phyloP scores from a whole-genome alignment of 306 rosid genomes.

The Dryas drummondii region DNA sequence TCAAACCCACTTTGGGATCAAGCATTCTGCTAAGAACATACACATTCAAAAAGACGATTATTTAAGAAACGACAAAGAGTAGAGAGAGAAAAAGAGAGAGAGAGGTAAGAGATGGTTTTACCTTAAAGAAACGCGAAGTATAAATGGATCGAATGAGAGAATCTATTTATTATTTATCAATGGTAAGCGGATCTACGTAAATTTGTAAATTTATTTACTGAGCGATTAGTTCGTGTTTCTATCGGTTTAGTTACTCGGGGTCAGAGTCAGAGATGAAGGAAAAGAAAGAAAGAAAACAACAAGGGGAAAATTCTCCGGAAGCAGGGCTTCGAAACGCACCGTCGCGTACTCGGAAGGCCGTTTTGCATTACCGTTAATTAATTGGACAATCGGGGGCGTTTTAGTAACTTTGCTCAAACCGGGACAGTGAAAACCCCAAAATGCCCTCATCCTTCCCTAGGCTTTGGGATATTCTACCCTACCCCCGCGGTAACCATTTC shows the following conservation, averaged over 20 bases:
- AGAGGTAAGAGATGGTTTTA: neutral
- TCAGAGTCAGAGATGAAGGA: neutral
- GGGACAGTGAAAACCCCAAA: conserved; percentile 2
- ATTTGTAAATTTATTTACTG: neutral
- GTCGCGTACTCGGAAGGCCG: neutral
- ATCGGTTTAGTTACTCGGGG: neutral
- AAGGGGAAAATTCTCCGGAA: too few relatives aligned
- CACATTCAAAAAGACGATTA: too few relatives aligned
- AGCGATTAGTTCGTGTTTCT: neutral
- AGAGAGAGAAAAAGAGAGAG: neutral
- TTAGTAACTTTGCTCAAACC: neutral
- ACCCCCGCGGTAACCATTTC: conserved; percentile 11
- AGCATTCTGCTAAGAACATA: neutral
- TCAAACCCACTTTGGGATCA: neutral
- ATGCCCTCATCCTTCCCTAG: conserved; percentile 20
- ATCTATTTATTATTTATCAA: neutral
- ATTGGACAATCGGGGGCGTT: neutral
- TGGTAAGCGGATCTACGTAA: neutral
- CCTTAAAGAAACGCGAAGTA: conserved; percentile 11
- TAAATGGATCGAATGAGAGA: neutral
- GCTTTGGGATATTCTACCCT: conserved; percentile 25
- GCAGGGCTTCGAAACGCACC: conserved; percentile 4
- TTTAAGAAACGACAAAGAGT: neutral
- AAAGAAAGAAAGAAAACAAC: too few relatives aligned
- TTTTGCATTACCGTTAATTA: neutral